Percentiles rank a stretch among this genome's conserved stretches.
Conservation (phyloP, 2,329 filamentous ascomycete genomes). For the Penicillium sp. region DNA sequence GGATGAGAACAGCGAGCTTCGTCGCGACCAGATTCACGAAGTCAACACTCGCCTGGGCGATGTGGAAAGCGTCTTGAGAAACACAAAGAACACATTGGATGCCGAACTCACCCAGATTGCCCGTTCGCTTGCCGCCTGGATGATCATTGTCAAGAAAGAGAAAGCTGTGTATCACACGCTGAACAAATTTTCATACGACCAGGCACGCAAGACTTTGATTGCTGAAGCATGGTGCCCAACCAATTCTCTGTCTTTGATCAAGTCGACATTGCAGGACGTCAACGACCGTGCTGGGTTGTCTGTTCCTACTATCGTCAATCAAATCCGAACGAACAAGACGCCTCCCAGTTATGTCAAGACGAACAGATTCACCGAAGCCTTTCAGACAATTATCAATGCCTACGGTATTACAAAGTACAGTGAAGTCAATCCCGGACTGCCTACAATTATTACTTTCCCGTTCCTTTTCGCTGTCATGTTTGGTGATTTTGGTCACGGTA, state of each 20-base stretch:
- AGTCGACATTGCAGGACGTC: slow-evolving; percentile 90
- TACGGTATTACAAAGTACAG: slow-evolving; percentile 97
- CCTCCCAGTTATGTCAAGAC: slow-evolving; percentile 96
- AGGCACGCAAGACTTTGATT: slow-evolving; percentile 90
- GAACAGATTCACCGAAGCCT: slow-evolving; percentile 96
- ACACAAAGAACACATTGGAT: slow-evolving; percentile 91
- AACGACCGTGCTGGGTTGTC: slow-evolving; percentile 93
- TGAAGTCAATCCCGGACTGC: slow-evolving; percentile 93
- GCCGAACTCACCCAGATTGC: slow-evolving; percentile 92
- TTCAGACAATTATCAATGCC: slow-evolving; percentile 98
- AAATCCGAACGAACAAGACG: slow-evolving; percentile 94
- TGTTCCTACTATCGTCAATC: slow-evolving; percentile 98
- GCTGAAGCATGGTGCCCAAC: slow-evolving; percentile 97
- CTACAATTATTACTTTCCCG: slow-evolving; percentile 96
- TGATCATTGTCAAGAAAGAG: slow-evolving; percentile 96
- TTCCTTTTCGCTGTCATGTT: slow-evolving; percentile 99
- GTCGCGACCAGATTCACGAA: slow-evolving; percentile 93
- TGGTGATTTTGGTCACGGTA: slow-evolving; percentile 90
- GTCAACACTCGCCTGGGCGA: slow-evolving; percentile 92
- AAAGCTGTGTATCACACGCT: slow-evolving; percentile 95
- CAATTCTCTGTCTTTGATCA: slow-evolving; percentile 82
- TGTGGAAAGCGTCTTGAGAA: slow-evolving; percentile 84
- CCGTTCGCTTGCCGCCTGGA: slow-evolving; percentile 89
- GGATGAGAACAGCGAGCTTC: slow-evolving; percentile 93
- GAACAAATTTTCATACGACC: slow-evolving; percentile 95